Conservation (phyloP, 2,329 filamentous ascomycete species). For the Arthrobotrys musiformis region DNA sequence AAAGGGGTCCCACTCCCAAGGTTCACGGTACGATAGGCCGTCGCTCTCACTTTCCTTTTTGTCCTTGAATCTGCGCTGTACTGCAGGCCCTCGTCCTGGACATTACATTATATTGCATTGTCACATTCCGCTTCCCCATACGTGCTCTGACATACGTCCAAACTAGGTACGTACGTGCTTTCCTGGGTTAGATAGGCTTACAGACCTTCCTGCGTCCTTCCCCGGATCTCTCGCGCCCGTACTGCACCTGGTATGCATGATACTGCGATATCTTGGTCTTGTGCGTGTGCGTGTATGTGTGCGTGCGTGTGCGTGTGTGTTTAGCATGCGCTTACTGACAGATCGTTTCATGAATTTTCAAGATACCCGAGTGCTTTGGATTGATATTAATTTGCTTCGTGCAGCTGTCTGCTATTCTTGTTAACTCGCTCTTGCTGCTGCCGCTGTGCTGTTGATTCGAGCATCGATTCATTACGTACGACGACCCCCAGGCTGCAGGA, state of each 20-base stretch:
- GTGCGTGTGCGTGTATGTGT: background rate
- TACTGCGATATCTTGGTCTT: background rate
- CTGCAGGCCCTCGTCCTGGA: constrained; percentile 17
- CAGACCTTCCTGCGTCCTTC: constrained; percentile 1
- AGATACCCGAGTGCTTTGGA: too few species aligned
- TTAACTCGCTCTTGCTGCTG: background rate
- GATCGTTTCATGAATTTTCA: too few species aligned
- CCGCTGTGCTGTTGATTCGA: background rate
- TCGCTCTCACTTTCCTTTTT: constrained; percentile 49
- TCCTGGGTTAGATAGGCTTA: too few species aligned
- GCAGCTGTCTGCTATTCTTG: background rate
- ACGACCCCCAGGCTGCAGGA: constrained; percentile 50
- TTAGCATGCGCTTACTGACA: too few species aligned
- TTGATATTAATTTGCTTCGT: too few species aligned
- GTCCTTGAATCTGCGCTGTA: constrained; percentile 20
- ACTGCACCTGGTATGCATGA: background rate
- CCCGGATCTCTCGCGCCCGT: constrained; percentile 8
- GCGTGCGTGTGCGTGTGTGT: background rate
- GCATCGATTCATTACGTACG: constrained; percentile 37
- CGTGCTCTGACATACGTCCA: background rate
- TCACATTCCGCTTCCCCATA: constrained; percentile 11
- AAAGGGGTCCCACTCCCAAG: constrained; percentile 54
- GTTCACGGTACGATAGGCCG: constrained; percentile 54
- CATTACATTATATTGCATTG: constrained; percentile 14
- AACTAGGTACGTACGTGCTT: background rate